Conservation (phyloP, 2,329 filamentous ascomycete genomes). For the Xylaria sp. region DNA sequence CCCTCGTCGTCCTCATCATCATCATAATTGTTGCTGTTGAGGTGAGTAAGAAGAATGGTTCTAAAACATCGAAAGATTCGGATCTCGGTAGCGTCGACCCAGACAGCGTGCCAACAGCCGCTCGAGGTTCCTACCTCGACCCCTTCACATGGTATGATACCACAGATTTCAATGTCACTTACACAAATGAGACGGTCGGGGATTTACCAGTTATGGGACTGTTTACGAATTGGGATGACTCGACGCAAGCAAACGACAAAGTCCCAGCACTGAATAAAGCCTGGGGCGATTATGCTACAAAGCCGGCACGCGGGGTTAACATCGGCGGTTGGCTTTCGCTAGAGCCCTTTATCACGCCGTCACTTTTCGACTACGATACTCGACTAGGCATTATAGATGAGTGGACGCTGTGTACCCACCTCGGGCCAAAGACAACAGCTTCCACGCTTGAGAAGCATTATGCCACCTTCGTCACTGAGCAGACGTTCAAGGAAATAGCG, state of each 20-base stretch:
- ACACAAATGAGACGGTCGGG: slow-evolving; percentile 85
- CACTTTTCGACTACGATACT: slow-evolving; percentile 79
- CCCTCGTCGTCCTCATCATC: slow-evolving; percentile 69
- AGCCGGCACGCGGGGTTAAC: slow-evolving; percentile 89
- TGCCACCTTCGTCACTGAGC: slow-evolving; percentile 84
- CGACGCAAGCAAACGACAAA: slow-evolving; percentile 77
- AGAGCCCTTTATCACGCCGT: slow-evolving; percentile 96
- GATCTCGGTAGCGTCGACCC: slow-evolving; percentile 65
- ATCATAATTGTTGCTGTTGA: slow-evolving; percentile 75
- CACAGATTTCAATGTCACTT: slow-evolving; percentile 91
- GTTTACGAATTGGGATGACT: slow-evolving; percentile 87
- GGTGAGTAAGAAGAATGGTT: slow-evolving; percentile 70
- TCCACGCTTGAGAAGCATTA: slow-evolving; percentile 89
- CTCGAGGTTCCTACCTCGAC: slow-evolving; percentile 81
- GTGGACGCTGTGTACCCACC: slow-evolving; percentile 77
- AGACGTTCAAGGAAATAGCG: slow-evolving; percentile 85
- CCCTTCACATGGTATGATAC: slow-evolving; percentile 94
- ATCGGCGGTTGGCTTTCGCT: slow-evolving; percentile 93
- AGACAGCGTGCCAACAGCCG: slow-evolving; percentile 70
- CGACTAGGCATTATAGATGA: slow-evolving; percentile 82
- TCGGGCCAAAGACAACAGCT: slow-evolving; percentile 73
- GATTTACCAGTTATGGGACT: slow-evolving; percentile 92
- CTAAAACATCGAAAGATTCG: slow-evolving; percentile 52
- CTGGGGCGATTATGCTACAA: slow-evolving; percentile 81
- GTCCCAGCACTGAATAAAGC: slow-evolving; percentile 80